These are phyloP conservation scores for Beauveria sp. DNA, from an alignment of 2,329 filamentous ascomycete genomes.

Conservation along the genomic window DNA sequence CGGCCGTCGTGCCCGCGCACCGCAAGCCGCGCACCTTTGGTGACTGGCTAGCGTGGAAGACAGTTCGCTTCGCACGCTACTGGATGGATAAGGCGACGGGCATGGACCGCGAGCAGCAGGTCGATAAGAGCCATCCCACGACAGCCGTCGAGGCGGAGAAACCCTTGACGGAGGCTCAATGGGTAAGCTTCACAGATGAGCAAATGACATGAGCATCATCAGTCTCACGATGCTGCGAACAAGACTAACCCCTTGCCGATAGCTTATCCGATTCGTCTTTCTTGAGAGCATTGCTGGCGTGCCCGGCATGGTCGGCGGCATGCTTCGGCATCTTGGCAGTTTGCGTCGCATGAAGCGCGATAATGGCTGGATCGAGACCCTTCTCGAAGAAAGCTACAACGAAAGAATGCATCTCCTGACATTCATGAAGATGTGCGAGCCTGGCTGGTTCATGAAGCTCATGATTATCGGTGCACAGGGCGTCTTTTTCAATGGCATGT, in stretches of 20 bases:
- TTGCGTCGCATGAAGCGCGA: conserved; percentile 82
- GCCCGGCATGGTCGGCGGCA: conserved; percentile 93
- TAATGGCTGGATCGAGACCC: conserved; percentile 93
- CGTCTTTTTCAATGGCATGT: conserved; percentile 93
- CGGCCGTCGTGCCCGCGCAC: conserved; percentile 64
- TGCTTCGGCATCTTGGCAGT: conserved; percentile 81
- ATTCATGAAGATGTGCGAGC: conserved; percentile 77
- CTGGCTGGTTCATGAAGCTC: conserved; percentile 78
- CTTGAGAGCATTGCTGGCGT: conserved; percentile 92
- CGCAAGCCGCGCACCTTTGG: conserved; percentile 64
- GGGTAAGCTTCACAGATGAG: conserved; percentile 38
- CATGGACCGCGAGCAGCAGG: conserved; percentile 62
- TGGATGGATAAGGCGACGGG: conserved; percentile 78
- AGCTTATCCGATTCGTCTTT: conserved; percentile 80
- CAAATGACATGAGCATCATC: background rate
- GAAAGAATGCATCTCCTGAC: conserved; percentile 90
- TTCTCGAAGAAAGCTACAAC: conserved; percentile 86
- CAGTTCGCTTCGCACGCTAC: conserved; percentile 69
- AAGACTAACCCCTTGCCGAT: background rate
- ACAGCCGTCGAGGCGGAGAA: conserved; percentile 44
- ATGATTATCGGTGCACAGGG: conserved; percentile 91
- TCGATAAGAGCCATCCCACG: conserved; percentile 48
- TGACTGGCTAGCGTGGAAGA: conserved; percentile 70
- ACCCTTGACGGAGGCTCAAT: conserved; percentile 76
- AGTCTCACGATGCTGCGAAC: background rate